A percentile compares a stretch with the other conserved stretches of the same genome.
Evolutionary conservation across 2,329 filamentous ascomycete species (phyloP).

Genomic region (Aureobasidium pullulans): DNA sequence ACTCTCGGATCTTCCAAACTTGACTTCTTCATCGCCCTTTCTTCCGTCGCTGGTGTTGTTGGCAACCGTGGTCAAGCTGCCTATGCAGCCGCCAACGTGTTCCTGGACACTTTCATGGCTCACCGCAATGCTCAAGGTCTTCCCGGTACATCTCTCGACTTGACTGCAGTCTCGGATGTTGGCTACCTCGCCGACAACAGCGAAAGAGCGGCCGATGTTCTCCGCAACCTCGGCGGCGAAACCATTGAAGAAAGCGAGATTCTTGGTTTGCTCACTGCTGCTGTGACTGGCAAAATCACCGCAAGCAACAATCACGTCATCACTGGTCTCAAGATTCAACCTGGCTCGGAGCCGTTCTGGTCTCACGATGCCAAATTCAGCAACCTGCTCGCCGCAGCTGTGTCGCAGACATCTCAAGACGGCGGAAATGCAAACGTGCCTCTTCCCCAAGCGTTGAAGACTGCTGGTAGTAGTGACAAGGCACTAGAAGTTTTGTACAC

Average conservation of each 20-base stretch:
- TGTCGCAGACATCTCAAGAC: neutral
- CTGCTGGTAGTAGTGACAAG: neutral
- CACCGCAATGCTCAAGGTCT: slow-evolving; percentile 35
- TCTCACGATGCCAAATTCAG: slow-evolving; percentile 5
- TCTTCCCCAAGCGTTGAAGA: neutral
- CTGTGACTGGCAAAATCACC: slow-evolving; percentile 1
- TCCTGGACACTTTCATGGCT: slow-evolving; percentile 22
- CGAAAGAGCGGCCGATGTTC: slow-evolving; percentile 4
- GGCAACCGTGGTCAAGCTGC: slow-evolving; percentile 16
- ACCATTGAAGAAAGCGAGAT: slow-evolving; percentile 4
- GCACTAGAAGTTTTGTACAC: slow-evolving; percentile 1
- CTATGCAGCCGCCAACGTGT: slow-evolving; percentile 17
- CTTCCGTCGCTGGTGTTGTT: slow-evolving; percentile 15
- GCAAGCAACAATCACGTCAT: slow-evolving; percentile 7
- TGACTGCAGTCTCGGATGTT: slow-evolving; percentile 43
- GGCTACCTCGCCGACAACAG: slow-evolving; percentile 25
- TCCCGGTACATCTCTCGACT: slow-evolving; percentile 43
- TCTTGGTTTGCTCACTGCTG: neutral
- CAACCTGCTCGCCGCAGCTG: neutral
- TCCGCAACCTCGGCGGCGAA: neutral
- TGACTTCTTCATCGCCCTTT: slow-evolving; percentile 27
- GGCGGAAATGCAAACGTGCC: neutral
- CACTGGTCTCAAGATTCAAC: slow-evolving; percentile 6
- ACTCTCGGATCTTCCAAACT: neutral
- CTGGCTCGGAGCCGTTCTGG: slow-evolving; percentile 4